Conservation (phyloP, 1,284 basidiomycete genomes). For the Papiliotrema laurentii region DNA sequence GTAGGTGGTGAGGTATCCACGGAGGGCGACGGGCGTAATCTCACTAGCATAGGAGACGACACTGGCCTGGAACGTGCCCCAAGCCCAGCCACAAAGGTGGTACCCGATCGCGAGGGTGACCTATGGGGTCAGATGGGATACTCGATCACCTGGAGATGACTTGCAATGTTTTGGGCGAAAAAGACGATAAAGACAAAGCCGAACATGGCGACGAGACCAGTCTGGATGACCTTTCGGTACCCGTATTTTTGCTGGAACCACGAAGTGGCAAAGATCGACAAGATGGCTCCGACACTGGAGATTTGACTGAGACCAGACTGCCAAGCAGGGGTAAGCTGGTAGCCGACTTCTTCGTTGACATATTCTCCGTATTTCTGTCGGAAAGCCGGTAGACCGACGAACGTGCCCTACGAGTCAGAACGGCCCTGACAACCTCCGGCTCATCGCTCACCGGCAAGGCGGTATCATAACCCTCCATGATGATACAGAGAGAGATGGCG, state of each 20-base stretch:
- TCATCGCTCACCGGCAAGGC: slow-evolving; percentile 2
- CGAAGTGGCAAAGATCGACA: slow-evolving; percentile 22
- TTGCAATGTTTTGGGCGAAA: slow-evolving; percentile 38
- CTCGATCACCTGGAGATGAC: background rate
- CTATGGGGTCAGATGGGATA: too few species aligned
- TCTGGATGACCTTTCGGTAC: slow-evolving; percentile 21
- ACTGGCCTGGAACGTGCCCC: slow-evolving; percentile 40
- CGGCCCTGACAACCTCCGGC: background rate
- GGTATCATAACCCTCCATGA: slow-evolving; percentile 26
- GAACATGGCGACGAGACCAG: slow-evolving; percentile 29
- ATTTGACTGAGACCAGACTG: slow-evolving; percentile 23
- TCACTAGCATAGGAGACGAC: slow-evolving; percentile 52
- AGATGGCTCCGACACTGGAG: slow-evolving; percentile 17
- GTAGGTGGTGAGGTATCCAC: slow-evolving; percentile 32
- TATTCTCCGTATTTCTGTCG: slow-evolving; percentile 11
- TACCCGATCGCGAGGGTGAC: slow-evolving; percentile 8
- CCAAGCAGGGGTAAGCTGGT: slow-evolving; percentile 24
- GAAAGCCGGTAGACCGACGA: slow-evolving; percentile 11
- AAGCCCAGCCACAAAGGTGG: slow-evolving; percentile 34
- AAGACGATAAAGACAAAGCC: slow-evolving; percentile 34
- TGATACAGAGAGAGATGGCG: slow-evolving; percentile 33
- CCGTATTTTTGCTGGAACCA: slow-evolving; percentile 23
- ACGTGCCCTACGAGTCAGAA: slow-evolving; percentile 3
- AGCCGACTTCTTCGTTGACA: slow-evolving; percentile 7
- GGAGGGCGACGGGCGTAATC: slow-evolving; percentile 29